A percentile compares a stretch with the other conserved stretches of the same genome.
Evolutionary conservation across 805 yeast genomes (phyloP).

Genomic region (Kodamaea laetipori): DNA sequence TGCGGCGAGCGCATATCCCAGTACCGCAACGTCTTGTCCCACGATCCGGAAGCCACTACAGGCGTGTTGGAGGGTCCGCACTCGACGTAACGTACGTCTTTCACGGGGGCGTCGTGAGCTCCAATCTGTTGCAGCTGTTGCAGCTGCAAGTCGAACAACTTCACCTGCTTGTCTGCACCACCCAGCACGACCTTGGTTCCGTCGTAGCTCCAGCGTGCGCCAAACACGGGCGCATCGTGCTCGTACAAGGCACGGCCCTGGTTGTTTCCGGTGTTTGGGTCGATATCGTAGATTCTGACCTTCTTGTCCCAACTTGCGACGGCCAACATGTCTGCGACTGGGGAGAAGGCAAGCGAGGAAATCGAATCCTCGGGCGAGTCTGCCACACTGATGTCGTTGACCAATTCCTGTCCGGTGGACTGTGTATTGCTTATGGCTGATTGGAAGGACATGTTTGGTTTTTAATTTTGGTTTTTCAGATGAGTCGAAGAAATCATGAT

Average conservation of each 20-base stretch:
- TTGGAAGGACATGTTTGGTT: conserved; percentile 13
- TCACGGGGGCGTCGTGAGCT: conserved; percentile 79
- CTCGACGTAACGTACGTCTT: conserved; percentile 70
- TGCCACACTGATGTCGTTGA: conserved; percentile 67
- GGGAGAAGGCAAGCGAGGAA: conserved; percentile 80
- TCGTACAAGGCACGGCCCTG: conserved; percentile 89
- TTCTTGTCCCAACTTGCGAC: conserved; percentile 94
- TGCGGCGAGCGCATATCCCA: conserved; percentile 91
- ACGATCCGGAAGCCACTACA: conserved; percentile 87
- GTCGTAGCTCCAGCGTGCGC: conserved; percentile 81
- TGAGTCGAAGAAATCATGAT: too few relatives aligned
- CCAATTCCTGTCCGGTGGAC: conserved; percentile 58
- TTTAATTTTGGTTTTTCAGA: not conserved
- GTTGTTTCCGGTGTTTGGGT: conserved; percentile 67
- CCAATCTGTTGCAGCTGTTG: conserved; percentile 88
- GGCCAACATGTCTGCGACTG: conserved; percentile 78
- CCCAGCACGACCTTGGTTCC: conserved; percentile 88
- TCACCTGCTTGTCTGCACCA: conserved; percentile 88
- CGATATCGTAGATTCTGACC: conserved; percentile 88
- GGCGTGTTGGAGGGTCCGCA: conserved; percentile 84
- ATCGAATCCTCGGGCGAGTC: conserved; percentile 93
- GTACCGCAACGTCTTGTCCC: conserved; percentile 93
- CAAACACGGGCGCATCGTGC: conserved; percentile 84
- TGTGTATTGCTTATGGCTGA: conserved; percentile 20
- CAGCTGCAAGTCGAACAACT: conserved; percentile 75